A percentile compares a stretch with the other conserved stretches of the same genome.
These are phyloP conservation scores for Saturnispora hagleri DNA, from an alignment of 805 yeast genomes.

Conservation along the genomic window DNA sequence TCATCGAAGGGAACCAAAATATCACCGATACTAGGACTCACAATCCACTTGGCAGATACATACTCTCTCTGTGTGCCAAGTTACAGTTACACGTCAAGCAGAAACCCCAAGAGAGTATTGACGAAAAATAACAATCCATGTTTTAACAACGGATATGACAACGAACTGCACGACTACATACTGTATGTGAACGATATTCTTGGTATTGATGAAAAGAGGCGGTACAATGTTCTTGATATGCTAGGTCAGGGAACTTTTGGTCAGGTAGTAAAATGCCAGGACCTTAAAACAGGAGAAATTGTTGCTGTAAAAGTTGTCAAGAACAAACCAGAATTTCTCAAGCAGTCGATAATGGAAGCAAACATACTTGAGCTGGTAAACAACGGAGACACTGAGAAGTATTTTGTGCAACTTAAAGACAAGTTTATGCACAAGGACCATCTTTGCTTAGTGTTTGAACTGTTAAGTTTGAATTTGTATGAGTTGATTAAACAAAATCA, in stretches of 20 bases:
- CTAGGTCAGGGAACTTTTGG: constrained; percentile 98
- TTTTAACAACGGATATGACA: constrained; percentile 76
- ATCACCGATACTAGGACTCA: constrained; percentile 75
- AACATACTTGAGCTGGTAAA: constrained; percentile 71
- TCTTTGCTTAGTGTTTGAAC: constrained; percentile 84
- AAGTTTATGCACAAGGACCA: constrained; percentile 89
- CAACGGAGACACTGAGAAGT: constrained; percentile 63
- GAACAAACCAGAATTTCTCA: constrained; percentile 81
- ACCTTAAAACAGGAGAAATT: constrained; percentile 62
- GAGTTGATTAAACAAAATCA: constrained; percentile 89
- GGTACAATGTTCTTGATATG: constrained; percentile 81
- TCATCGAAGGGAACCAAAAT: constrained; percentile 49
- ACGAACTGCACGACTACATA: constrained; percentile 82
- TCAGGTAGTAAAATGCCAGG: constrained; percentile 92
- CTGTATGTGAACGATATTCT: constrained; percentile 88
- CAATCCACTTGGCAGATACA: constrained; percentile 68
- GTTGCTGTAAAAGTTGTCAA: constrained; percentile 94
- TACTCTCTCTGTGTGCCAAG: constrained; percentile 78
- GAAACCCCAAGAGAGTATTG: constrained; percentile 84
- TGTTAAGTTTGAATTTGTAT: constrained; percentile 78
- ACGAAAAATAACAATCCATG: constrained; percentile 88
- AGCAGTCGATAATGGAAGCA: constrained; percentile 88
- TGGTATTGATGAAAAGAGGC: constrained; percentile 77
- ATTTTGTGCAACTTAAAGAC: constrained; percentile 71
- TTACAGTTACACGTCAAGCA: constrained; percentile 71